Conservation (phyloP, 2,329 filamentous ascomycete genomes). For the Ascochyta fabae region DNA sequence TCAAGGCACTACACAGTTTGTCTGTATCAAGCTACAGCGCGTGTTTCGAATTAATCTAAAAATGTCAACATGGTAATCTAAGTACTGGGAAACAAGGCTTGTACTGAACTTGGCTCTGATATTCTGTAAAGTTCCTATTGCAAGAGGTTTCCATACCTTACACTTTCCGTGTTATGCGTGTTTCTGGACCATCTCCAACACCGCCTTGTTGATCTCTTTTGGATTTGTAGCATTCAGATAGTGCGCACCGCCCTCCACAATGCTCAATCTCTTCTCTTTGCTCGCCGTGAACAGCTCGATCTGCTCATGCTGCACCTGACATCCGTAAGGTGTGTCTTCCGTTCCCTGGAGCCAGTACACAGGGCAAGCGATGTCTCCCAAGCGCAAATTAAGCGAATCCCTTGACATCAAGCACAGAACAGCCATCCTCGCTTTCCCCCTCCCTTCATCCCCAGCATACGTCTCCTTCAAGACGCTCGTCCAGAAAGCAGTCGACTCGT, state of each 20-base stretch:
- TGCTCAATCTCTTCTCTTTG: constrained; percentile 10
- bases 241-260: constrained; percentile 18
- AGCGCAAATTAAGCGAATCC: constrained; percentile 54
- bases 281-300: constrained; percentile 15
- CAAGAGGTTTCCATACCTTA: too few relatives aligned
- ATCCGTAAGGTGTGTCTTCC: constrained; percentile 15
- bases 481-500: constrained; percentile 54
- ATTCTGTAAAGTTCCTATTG: too few relatives aligned
- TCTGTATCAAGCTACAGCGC: too few relatives aligned
- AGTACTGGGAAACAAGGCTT: too few relatives aligned
- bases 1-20: too few relatives aligned
- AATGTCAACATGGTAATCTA: too few relatives aligned
- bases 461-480: constrained; percentile 50
- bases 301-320: constrained; percentile 17
- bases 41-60: too few relatives aligned
- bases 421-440: constrained; percentile 55
- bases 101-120: too few relatives aligned
- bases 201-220: constrained; percentile 12
- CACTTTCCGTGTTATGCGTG: too few relatives aligned
- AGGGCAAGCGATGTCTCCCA: constrained; percentile 57
- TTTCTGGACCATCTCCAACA: constrained; percentile 11
- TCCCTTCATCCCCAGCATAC: constrained; percentile 58
- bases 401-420: constrained; percentile 56
- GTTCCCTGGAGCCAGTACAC: constrained; percentile 56
- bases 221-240: constrained; percentile 20